phyloP scores from a whole-genome alignment of 306 rosid species.

The Fragaria iinumae region DNA sequence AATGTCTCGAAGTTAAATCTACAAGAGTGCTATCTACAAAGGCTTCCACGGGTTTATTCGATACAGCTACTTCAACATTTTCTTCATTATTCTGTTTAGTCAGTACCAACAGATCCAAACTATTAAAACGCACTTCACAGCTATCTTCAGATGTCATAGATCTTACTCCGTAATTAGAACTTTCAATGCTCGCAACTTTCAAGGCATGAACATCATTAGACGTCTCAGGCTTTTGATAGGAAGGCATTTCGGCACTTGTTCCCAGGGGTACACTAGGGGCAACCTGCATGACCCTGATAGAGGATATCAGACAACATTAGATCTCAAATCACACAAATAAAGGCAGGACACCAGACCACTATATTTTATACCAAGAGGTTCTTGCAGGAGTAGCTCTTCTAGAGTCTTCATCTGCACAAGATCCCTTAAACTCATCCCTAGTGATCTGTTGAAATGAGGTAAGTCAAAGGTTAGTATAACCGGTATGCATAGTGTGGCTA shows the following conservation, averaged over 20 bases:
- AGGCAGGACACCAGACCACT: neutral
- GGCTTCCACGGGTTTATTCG: neutral
- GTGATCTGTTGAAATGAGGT: conserved; percentile 44
- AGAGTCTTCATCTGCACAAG: conserved; percentile 59
- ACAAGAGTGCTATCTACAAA: conserved; percentile 9
- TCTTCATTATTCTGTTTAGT: neutral
- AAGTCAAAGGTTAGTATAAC: conserved; percentile 1
- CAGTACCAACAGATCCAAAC: conserved; percentile 4
- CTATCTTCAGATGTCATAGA: conserved; percentile 6
- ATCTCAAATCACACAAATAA: conserved; percentile 19
- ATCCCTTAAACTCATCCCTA: conserved; percentile 38
- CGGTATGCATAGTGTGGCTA: neutral
- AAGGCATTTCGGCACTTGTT: conserved; percentile 5
- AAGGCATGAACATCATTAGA: neutral
- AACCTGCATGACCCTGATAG: conserved; percentile 16
- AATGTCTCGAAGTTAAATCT: neutral
- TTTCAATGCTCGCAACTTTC: neutral
- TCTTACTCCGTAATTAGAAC: neutral
- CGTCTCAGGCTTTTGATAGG: conserved; percentile 2
- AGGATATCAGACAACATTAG: conserved; percentile 20
- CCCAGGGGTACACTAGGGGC: conserved; percentile 10
- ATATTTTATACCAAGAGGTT: conserved; percentile 60
- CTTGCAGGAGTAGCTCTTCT: conserved; percentile 51
- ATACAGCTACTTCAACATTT: neutral
- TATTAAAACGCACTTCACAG: neutral